Evolutionary conservation across 2,329 filamentous ascomycete species (phyloP), one percentile per base, ranked within the genome.

Genomic region (Paecilomyces niveus): DNA sequence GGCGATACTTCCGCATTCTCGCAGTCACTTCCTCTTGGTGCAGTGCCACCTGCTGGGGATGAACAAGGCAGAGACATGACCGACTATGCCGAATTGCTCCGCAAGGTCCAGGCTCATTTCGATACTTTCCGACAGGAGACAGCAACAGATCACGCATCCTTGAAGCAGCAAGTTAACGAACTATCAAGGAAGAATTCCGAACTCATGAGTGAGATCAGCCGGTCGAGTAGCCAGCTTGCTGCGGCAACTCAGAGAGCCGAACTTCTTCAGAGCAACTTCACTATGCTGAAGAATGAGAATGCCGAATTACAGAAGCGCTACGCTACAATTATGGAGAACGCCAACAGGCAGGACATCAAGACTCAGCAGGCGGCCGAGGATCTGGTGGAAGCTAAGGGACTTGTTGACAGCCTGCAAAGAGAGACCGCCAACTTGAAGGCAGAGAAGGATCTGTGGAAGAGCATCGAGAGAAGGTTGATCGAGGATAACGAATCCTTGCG

Each of bases 291-390:
- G 72, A 86, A 76, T 35, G 93, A 99, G 74, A 96, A 97, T 67
- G 79, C 79, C 35, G 91, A 96, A 68, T 78, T 99, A 11, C 90
- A 96, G 71, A 94, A 92, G 76, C 86, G 93, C 50, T 89, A 85
- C 59, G 85, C 92, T 63, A 77, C 81, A 15, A 77, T 96, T 32
- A 89, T 90, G 0, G 92, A 97, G 69, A 87, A 86, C 56, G 87
- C 92, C 6, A 92, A 91, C 4, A 94, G 91, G 73, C 91, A 96
- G 70, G 95, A 99, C 66, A 81, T 96, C 53, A 87, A 87, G 51
- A 94, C 89, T 1, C 92, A 97, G 68, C 92, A 97, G 74, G 89
- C 93, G 29, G 92, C 91, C 0, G 93, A 97, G 73, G 93, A 99
- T 66, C 82, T 97, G 5, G 86, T 97, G 9, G 94, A 97, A 71